Base-by-base conservation (phyloP, 805 yeast species). In the Brettanomyces nanus region DNA sequence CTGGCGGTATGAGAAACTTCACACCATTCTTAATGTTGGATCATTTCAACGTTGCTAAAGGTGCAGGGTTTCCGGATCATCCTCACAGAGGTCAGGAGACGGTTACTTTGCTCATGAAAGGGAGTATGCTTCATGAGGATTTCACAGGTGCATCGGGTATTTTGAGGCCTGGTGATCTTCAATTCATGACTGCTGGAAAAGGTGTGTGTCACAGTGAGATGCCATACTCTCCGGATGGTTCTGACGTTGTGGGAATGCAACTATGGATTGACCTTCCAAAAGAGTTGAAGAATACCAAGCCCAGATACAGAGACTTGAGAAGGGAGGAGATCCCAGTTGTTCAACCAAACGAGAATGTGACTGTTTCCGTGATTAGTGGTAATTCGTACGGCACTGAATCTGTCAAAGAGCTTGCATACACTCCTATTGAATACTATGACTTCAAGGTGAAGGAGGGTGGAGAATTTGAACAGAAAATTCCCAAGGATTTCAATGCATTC, bases 121-220 rank as follows among this genome's bases (percentile, higher is more conserved):
- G 90, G 28, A 73, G 71, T 46, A 62, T 83, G 59, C 82, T 85
- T 4, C 94, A 83, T 54, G 87, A 81, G 53, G 96, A 87, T 56
- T 85, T 86, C 61, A 83, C 94, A 2, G 95, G 95, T 1, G 64
- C 81, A n/a, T 69, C 72, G 37, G 95, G 95, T 39, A 67, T 84
- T 6, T 62, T 87, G 37, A 68, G 73, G 44, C 75, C 85, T 6
- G 95, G 95, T 40, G 96, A 86, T 56, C 65, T 87, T 47, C 96
- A 86, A 58, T 85, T 86, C 58, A 86, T 86, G 95, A 86, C 95
- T 20, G 95, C 95, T 4, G 95, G 95, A 42, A 73, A 71, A 49
- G 96, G 94, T 36, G 75, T 85, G 27, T 83, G 83, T 38, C 95
- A 85, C 57, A 73, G 86, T 3, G 95, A 86, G 54, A 85, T 85